Evolutionary conservation across 2,329 filamentous ascomycete genomes (phyloP).

Genomic region (Fonsecaea multimorphosa): DNA sequence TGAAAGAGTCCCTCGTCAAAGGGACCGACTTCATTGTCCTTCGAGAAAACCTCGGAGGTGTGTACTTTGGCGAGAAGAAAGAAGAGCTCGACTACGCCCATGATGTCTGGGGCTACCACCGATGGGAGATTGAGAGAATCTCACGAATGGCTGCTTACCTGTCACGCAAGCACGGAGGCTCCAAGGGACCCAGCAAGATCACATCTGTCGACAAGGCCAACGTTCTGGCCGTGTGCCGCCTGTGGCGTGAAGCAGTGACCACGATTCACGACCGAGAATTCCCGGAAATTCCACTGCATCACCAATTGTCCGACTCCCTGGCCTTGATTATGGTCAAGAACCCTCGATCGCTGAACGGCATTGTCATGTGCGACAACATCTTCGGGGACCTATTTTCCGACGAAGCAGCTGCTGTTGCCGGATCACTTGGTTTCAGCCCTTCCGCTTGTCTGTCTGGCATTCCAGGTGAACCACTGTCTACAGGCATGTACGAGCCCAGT

Average conservation of each 20-base stretch:
- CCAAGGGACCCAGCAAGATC: slow-evolving; percentile 71
- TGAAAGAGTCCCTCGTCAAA: slow-evolving; percentile 79
- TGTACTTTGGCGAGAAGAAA: slow-evolving; percentile 52
- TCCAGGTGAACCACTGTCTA: slow-evolving; percentile 61
- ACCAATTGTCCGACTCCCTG: slow-evolving; percentile 88
- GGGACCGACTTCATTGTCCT: slow-evolving; percentile 59
- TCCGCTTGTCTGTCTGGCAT: slow-evolving; percentile 83
- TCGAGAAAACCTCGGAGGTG: slow-evolving; percentile 59
- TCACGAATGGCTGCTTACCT: slow-evolving; percentile 78
- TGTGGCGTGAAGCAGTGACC: slow-evolving; percentile 83
- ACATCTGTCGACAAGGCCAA: slow-evolving; percentile 93
- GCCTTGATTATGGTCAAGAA: slow-evolving; percentile 94
- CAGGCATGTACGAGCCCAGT: slow-evolving; percentile 93
- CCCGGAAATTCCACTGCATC: slow-evolving; percentile 76
- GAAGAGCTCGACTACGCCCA: slow-evolving; percentile 53
- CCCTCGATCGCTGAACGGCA: slow-evolving; percentile 79
- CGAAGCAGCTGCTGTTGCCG: slow-evolving; percentile 87
- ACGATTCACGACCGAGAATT: slow-evolving; percentile 84
- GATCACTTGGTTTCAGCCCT: slow-evolving; percentile 81
- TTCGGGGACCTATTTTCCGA: slow-evolving; percentile 94
- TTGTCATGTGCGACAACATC: slow-evolving; percentile 86
- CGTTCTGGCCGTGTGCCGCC: slow-evolving; percentile 80
- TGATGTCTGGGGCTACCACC: slow-evolving; percentile 85
- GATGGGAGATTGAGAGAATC: slow-evolving; percentile 80
- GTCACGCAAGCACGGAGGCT: slow-evolving; percentile 66